phyloP scores from a whole-genome alignment of 345 rosid species.

The Abelmoschus esculentus region DNA sequence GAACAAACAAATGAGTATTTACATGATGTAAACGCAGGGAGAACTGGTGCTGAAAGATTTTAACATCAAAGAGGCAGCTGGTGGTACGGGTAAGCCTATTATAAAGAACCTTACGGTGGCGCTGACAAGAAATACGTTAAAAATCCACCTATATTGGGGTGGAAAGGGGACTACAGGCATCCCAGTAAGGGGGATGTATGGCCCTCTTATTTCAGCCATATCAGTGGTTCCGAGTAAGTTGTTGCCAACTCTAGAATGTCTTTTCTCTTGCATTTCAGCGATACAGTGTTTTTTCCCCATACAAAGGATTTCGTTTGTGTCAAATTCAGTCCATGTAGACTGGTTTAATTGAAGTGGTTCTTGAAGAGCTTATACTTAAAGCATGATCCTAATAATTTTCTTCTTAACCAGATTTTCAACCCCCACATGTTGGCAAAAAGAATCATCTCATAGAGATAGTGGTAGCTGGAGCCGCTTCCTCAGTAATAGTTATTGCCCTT shows the following conservation, averaged over 20 bases:
- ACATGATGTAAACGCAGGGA: slow-evolving; percentile 24
- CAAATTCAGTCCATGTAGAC: background rate
- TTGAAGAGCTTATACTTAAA: background rate
- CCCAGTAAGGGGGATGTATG: slow-evolving; percentile 60
- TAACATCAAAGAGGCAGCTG: slow-evolving; percentile 52
- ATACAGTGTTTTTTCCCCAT: background rate
- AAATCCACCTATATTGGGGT: slow-evolving; percentile 69
- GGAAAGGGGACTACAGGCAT: slow-evolving; percentile 73
- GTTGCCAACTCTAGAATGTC: background rate
- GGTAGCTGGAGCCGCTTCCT: slow-evolving; percentile 27
- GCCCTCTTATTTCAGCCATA: slow-evolving; percentile 75
- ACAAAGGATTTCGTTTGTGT: background rate
- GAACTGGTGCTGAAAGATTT: slow-evolving; percentile 48
- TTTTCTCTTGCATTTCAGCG: background rate
- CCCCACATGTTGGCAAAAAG: slow-evolving; percentile 34
- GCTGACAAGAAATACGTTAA: slow-evolving; percentile 35
- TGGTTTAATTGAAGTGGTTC: background rate
- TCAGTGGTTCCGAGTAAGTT: slow-evolving; percentile 54
- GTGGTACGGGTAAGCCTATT: slow-evolving; percentile 44
- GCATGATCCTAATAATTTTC: background rate
- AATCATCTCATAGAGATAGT: slow-evolving; percentile 10
- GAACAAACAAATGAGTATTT: background rate
- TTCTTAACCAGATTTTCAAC: slow-evolving; percentile 47
- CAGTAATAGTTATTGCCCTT: slow-evolving; percentile 32
- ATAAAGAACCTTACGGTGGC: slow-evolving; percentile 24